Percentiles rank a stretch among this genome's conserved stretches.
Evolutionary conservation across 1,139 yeast genomes (phyloP).

Genomic region (Scheffersomyces lignicola): DNA sequence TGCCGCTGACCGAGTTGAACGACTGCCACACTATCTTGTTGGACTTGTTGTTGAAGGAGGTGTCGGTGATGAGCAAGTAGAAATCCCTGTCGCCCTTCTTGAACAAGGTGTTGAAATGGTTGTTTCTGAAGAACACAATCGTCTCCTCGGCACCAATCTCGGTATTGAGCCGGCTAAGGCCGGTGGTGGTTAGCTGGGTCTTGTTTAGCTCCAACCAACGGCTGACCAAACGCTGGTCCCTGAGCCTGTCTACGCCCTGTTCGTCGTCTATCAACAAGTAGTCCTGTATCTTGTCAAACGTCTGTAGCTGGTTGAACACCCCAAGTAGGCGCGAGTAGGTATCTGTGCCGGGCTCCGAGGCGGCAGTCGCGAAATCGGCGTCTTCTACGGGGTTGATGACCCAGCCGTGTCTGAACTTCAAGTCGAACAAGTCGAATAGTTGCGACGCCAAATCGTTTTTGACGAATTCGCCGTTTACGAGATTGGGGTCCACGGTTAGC

Average conservation of each 20-base stretch:
- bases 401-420: slow-evolving; percentile 55
- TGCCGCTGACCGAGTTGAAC: slow-evolving; percentile 63
- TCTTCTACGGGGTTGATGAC: slow-evolving; percentile 28
- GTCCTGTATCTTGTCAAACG: slow-evolving; percentile 50
- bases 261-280: slow-evolving; percentile 24
- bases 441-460: slow-evolving; percentile 33
- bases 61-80: slow-evolving; percentile 69
- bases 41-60: slow-evolving; percentile 51
- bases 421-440: slow-evolving; percentile 40
- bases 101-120: slow-evolving; percentile 75
- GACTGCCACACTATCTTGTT: slow-evolving; percentile 74
- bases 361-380: slow-evolving; percentile 13
- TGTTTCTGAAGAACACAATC: slow-evolving; percentile 76
- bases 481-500: slow-evolving; percentile 68
- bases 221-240: slow-evolving; percentile 19
- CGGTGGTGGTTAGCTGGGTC: slow-evolving; percentile 71
- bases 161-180: slow-evolving; percentile 49
- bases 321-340: slow-evolving; percentile 20
- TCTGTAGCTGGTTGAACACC: slow-evolving; percentile 28
- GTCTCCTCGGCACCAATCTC: slow-evolving; percentile 42
- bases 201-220: slow-evolving; percentile 53
- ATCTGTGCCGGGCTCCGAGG: slow-evolving; percentile 12
- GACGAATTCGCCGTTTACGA: slow-evolving; percentile 62
- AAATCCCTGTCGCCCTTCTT: slow-evolving; percentile 52
- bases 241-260: slow-evolving; percentile 6